Base-by-base conservation (phyloP, 2,329 filamentous ascomycete species). In the Chalaropsis ovoidea region DNA sequence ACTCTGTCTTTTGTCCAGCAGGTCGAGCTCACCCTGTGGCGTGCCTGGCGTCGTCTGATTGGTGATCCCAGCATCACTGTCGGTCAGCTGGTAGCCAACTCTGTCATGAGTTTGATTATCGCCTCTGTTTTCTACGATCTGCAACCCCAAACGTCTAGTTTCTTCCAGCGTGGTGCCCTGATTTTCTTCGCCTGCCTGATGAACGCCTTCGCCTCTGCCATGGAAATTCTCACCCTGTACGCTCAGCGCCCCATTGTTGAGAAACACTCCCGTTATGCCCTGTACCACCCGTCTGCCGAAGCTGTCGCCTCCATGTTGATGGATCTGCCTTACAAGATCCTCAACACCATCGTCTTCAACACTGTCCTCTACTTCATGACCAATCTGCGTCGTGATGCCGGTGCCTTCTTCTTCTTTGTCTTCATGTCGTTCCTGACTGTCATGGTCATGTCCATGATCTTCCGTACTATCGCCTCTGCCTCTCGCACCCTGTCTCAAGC, bases 171-270 rank as follows among this genome's bases (percentile, higher is more conserved):
- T 68, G 89, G 88, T 69, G 86, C 88, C 56, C 80, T 95, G 27
- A 79, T 96, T 63, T 96, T 95, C 82, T 94, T 95, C 72, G 89
- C 89, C 70, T 86, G 91, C 71, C 79, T 96, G 68, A 86, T 94
- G 78, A 95, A 94, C 74, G 90, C 89, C 60, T 94, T 95, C 72
- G 81, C 86, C 68, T 88, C 85, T 73, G 87, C 88, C 65, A 81
- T 94, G 47, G 90, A 94, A 71, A 94, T 96, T 72, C 76, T 94
- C 42, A 91, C 89, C 0, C 81, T 96, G 3, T 96, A 94, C 73
- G 84, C 89, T 1, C 91, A 96, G 81, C 87, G 92, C 45, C 88
- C 89, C 1, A 95, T 96, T 71, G 90, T 96, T 68, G 90, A 96
- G 73, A 96, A 96, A 74, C 92, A 96, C 71, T 78, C 81, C 65